Percentiles rank a stretch among this genome's conserved stretches.
phyloP scores from a whole-genome alignment of 768 basidiomycete species.

The Obba rivulosa region DNA sequence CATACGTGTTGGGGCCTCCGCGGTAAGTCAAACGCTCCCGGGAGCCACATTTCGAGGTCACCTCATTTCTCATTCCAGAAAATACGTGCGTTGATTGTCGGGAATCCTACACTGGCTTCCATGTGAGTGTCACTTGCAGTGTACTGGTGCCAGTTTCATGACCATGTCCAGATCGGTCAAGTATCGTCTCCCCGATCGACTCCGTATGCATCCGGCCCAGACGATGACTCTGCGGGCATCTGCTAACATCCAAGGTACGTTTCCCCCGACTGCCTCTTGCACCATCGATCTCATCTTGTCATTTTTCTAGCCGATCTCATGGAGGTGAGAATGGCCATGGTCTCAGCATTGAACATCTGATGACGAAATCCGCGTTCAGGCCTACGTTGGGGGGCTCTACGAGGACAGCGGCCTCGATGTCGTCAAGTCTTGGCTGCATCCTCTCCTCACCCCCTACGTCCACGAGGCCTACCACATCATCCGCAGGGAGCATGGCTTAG shows the following conservation, averaged over 20 bases:
- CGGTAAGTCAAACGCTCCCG: conserved; percentile 41
- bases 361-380: conserved; percentile 31
- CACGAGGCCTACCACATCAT: conserved; percentile 56
- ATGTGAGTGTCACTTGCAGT: conserved; percentile 40
- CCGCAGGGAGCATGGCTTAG: conserved; percentile 63
- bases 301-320: conserved; percentile 64
- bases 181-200: conserved; percentile 57
- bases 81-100: conserved; percentile 71
- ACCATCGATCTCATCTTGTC: conserved; percentile 1
- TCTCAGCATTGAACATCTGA: background rate
- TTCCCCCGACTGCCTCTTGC: background rate
- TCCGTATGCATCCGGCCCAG: conserved; percentile 69
- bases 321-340: conserved; percentile 44
- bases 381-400: conserved; percentile 77
- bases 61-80: conserved; percentile 42
- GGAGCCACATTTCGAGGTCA: background rate
- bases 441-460: conserved; percentile 61
- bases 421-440: conserved; percentile 54
- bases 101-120: conserved; percentile 65
- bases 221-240: conserved; percentile 67
- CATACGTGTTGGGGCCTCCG: conserved; percentile 72
- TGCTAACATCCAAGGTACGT: conserved; percentile 63
- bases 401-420: conserved; percentile 58
- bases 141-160: background rate
- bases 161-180: conserved; percentile 44